Base-by-base conservation (phyloP, 1,284 basidiomycete genomes). In the Pisolithus thermaeus region DNA sequence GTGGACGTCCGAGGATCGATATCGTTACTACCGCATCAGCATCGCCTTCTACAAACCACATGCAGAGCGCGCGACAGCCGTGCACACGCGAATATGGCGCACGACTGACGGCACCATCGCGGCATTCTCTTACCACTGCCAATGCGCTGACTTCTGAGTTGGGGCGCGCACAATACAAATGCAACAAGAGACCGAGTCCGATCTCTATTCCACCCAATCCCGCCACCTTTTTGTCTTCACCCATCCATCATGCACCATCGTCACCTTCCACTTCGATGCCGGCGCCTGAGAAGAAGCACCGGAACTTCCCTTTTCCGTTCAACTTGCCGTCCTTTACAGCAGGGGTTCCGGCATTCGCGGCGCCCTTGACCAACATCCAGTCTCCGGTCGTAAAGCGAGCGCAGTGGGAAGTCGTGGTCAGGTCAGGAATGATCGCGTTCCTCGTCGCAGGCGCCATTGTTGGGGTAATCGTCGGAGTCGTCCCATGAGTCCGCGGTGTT, bases 361-460 rank as follows among this genome's bases (percentile, higher is more conserved):
- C 76, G 23, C 84, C 86, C 27, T 68, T 90, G 49, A 89, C 87
- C 42, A 75, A 73, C 40, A 73, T 90, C 27, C 72, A 85, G 45
- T 85, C 77, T 55, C 83, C 84, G n/a, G 73, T 84, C 49, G 78
- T 90, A 46, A 75, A 79, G 49, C 75, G 88, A 12, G 85, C 81
- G 4, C 88, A 90, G 60, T 90, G 87, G 88, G 87, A 90, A 68
- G 75, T 81, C 23, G 75, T 80, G 18, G 64, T 80, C 20, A 35
- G 44, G 44, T 46, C 44, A 5, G 44, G 30, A n/a, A 36, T 46
- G 16, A 22, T 46, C 9, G 44, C 44, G n/a, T 46, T 46, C 30
- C 7, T 46, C 30, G 23, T 46, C 30, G 23, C 44, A 5, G 30
- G 44, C 18, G 8, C 32, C n/a, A 22, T 46, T 12, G 18, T 46